phyloP scores from a whole-genome alignment of 495 filamentous ascomycete species.

The Neurospora discreta region DNA sequence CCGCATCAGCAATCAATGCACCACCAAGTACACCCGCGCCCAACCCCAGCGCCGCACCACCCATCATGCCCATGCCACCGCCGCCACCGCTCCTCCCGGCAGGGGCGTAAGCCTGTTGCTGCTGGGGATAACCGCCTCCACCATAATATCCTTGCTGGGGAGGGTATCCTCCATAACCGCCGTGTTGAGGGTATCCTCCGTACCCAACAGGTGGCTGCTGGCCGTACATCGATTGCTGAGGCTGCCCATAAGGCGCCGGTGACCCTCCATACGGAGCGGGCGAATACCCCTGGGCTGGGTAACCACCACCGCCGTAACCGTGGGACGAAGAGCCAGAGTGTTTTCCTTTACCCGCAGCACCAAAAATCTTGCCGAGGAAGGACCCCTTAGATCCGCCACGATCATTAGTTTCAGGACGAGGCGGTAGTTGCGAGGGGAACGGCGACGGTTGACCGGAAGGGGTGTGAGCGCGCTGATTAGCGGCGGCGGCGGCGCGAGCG shows the following conservation, averaged over 20 bases:
- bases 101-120: constrained; percentile 5
- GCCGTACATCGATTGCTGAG: constrained; percentile 28
- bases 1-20: constrained; percentile 51
- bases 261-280: constrained; percentile 32
- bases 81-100: constrained; percentile 19
- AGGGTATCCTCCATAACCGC: constrained; percentile 15
- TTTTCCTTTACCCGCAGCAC: constrained; percentile 8
- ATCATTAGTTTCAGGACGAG: constrained; percentile 21
- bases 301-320: background rate
- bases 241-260: constrained; percentile 3
- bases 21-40: constrained; percentile 71
- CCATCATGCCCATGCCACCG: constrained; percentile 52
- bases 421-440: constrained; percentile 27
- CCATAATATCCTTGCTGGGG: constrained; percentile 18
- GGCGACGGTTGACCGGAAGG: constrained; percentile 1
- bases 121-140: constrained; percentile 23
- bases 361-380: constrained; percentile 45
- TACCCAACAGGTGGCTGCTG: constrained; percentile 16
- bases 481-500: constrained; percentile 37
- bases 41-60: constrained; percentile 63
- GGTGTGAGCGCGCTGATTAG: constrained; percentile 9
- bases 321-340: background rate
- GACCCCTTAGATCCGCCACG: constrained; percentile 32
- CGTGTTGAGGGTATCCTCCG: constrained; percentile 28
- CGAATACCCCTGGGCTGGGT: background rate